Evolutionary conservation across 2,329 filamentous ascomycete species (phyloP), one percentile per base, ranked within the genome.

Genomic region (Talaromyces piceae): DNA sequence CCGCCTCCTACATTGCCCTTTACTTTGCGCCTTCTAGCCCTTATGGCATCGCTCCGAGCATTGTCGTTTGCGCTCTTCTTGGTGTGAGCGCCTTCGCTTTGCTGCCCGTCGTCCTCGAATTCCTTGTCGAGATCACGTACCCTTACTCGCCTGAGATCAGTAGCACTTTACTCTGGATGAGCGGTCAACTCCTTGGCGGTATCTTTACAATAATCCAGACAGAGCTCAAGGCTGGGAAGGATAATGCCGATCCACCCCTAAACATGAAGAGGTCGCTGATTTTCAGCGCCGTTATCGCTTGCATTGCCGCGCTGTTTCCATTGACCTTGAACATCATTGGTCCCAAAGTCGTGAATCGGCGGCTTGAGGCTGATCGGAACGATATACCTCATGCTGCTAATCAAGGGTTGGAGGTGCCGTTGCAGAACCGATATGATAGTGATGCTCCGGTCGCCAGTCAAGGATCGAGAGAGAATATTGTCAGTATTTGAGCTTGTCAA

Each of bases 131-230:
- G 67, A 79, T 95, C 53, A 90, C 87, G 4, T 88, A 93, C 62
- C 93, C 93, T 0, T 82, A 94, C 23, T 85, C 83, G 37, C 91
- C 93, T 0, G 91, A 95, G 69, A 80, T 96, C 41, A 88, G 87
- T 1, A 87, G 82, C 55, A 89, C 87, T 25, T 75, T 94, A 20
- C 87, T 86, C 61, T 97, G 93, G 93, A 80, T 81, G 1, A 86
- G 86, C 5, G 91, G 93, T 0, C 91, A 97, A 73, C 69, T 96
- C 6, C 70, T 94, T 1, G 93, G 93, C 11, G 91, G 82, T 2
- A 70, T 91, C 25, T 95, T 96, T 63, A 87, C 96, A 61, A 72
- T 98, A 26, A 71, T 91, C 52, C 87, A 88, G 72, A 85, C 90
- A 65, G 87, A 85, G 16, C 74, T 97, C 43, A 74, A 74, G 59